Base-by-base conservation (phyloP, 208 protist species). In the Wallacemonas rigidus region DNA sequence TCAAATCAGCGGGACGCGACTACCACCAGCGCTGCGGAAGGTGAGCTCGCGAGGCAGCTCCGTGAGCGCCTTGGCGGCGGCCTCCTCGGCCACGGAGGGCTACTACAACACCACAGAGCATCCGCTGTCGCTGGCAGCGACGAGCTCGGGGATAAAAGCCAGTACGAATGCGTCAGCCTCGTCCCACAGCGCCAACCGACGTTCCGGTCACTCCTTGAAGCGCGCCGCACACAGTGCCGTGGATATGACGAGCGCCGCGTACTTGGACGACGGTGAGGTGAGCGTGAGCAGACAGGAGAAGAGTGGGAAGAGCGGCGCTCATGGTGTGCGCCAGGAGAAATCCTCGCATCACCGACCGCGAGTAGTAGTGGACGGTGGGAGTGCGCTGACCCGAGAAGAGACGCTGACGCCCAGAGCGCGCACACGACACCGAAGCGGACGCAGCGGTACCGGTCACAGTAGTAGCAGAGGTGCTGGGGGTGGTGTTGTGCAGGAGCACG, bases 1-100 rank as follows among this genome's bases (percentile, higher is more conserved):
- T 4, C 4, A 17, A 9, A 11, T 14, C n/a, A 50, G 60, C n/a
- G 60, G 41, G 9, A 15, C 56, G 12, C 36, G 60, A 12, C n/a
- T 65, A 17, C 60, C 60, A 41, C 60, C 60, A 3, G 17, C 60
- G 11, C 26, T 65, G 14, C 60, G 60, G 6, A 44, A 50, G 41
- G 7, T 17, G 5, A 39, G 11, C 15, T 51, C 60, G 26, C 60
- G 60, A 4, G 41, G 15, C 12, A 50, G 43, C 43, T 65, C 60
- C 8, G 40, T n/a, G 14, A 36, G 15, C 41, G 60, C 36, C 60
- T 57, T 17, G 5, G 39, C 43, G 40, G 43, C 60, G 14, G 50
- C 5, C 6, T 11, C 60, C 41, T 65, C 60, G 15, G n/a, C 45
- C 8, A 50, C 8, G 8, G 12, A 50, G 8, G 45, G 6, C 8